Evolutionary conservation across 1,139 yeast genomes (phyloP).

Genomic region (Kodamaea derodonti): DNA sequence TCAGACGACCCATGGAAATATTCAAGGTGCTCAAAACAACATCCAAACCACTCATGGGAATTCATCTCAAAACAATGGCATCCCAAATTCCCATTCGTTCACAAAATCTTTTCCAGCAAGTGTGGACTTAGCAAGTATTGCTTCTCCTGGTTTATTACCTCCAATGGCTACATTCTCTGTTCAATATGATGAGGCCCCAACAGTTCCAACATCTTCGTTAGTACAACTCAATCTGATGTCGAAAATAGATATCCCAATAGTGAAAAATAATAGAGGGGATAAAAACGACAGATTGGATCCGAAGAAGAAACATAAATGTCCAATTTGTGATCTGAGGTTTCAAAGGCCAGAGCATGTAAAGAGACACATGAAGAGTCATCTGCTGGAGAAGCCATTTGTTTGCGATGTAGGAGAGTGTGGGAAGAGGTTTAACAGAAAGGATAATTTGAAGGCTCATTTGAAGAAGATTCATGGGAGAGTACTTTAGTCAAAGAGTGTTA

Average conservation of each 20-base stretch:
- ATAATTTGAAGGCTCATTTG: conserved; percentile 56
- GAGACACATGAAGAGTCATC: conserved; percentile 84
- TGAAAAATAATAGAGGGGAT: conserved; percentile 15
- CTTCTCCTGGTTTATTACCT: conserved; percentile 28
- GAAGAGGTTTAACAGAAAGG: conserved; percentile 60
- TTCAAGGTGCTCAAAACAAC: conserved; percentile 15
- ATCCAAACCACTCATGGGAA: conserved; percentile 1
- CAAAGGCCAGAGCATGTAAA: conserved; percentile 91
- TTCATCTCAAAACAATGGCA: conserved; percentile 1
- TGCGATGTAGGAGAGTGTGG: conserved; percentile 74
- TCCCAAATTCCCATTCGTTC: conserved; percentile 11
- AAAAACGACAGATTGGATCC: conserved; percentile 43
- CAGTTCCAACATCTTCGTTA: conserved; percentile 12
- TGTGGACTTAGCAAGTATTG: conserved; percentile 30
- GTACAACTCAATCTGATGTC: conserved; percentile 12
- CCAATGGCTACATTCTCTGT: conserved; percentile 35
- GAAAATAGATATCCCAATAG: conserved; percentile 14
- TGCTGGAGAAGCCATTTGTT: conserved; percentile 79
- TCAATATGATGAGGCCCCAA: conserved; percentile 6
- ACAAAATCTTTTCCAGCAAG: conserved; percentile 38
- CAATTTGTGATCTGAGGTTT: conserved; percentile 70
- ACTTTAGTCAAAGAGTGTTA: conserved; percentile 3
- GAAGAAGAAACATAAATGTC: conserved; percentile 69
- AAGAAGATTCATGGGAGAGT: conserved; percentile 53
- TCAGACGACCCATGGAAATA: conserved; percentile 6